These are phyloP conservation scores for Lycium barbarum DNA, from an alignment of 257 asterid genomes.

Conservation along the genomic window DNA sequence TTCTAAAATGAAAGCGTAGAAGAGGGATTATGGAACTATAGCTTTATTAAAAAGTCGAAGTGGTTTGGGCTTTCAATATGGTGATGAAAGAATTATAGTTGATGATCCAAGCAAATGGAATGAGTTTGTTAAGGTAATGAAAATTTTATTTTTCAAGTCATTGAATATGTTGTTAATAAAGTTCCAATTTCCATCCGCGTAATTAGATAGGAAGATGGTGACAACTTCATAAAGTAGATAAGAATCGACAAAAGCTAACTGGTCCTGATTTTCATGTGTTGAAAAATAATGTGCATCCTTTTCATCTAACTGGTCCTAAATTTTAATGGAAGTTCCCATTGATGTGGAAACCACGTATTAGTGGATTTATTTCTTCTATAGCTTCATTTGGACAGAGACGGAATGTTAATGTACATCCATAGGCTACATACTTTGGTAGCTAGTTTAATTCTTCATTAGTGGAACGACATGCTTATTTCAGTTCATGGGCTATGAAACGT, in stretches of 20 bases:
- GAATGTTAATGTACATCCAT: background rate
- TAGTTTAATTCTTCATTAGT: background rate
- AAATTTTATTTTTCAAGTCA: no score
- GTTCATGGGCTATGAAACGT: background rate
- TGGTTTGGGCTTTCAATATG: no score
- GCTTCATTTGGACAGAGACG: constrained; percentile 14
- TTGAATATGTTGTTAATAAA: no score
- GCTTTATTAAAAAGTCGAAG: no score
- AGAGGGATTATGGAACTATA: no score
- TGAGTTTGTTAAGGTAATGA: no score
- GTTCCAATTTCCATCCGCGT: background rate
- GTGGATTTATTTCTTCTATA: background rate
- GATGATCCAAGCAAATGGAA: no score
- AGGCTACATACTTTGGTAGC: background rate
- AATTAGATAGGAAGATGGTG: background rate
- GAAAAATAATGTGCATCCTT: constrained; percentile 1
- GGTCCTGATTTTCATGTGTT: background rate
- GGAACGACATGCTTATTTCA: constrained; percentile 11
- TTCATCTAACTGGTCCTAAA: constrained; percentile 23
- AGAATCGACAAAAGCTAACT: background rate
- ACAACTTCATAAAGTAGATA: background rate
- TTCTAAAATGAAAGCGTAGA: no score
- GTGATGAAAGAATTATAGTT: no score
- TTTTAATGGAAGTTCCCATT: constrained; percentile 19
- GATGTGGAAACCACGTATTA: constrained; percentile 19